Evolutionary conservation across 768 basidiomycete species (phyloP), one percentile per base, ranked within the genome.

Genomic region (Podaxis rugospora): DNA sequence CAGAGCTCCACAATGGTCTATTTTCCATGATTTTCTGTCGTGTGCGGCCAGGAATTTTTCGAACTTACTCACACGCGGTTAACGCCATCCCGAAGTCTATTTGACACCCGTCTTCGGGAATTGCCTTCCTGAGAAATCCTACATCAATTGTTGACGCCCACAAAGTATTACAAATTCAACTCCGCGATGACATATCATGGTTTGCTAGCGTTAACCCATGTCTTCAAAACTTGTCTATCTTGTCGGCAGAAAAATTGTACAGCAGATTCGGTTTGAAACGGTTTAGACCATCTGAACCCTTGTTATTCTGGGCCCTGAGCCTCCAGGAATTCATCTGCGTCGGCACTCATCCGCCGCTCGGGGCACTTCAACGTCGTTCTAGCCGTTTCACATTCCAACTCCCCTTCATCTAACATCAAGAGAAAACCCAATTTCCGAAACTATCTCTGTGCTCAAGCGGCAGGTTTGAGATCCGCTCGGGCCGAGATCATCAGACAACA

Each of bases 81-180:
- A 46, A 60, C 51, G 53, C 57, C 57, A 58, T 23, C 25, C 57
- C 32, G 46, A 57, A 58, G 57, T 28, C 57, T 51, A 50, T 58
- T 57, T 57, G 55, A 59, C 57, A 51, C 18, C 46, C 46, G 18
- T 23, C 18, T 59, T 53, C 51, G 59, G 59, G 42, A 35, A 42
- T 59, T 40, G 50, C 50, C 36, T n/a, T 37, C 21, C 51, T 53
- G 28, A 25, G 52, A 51, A 59, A 16, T 14, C 35, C 40, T n/a
- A 40, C 59, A 60, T 53, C 57, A 60, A 44, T 36, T 50, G 16
- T 49, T 60, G 59, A 27, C 59, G 40, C 59, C 59, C 51, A 60
- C 59, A 60, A 60, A 46, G 39, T 53, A 52, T 60, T 46, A 60
- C 59, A 53, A 46, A 35, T 36, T 52, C 40, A 60, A 27, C 39